Base-by-base conservation (phyloP, 2,329 filamentous ascomycete species). In the Hymenoscyphus occultus region DNA sequence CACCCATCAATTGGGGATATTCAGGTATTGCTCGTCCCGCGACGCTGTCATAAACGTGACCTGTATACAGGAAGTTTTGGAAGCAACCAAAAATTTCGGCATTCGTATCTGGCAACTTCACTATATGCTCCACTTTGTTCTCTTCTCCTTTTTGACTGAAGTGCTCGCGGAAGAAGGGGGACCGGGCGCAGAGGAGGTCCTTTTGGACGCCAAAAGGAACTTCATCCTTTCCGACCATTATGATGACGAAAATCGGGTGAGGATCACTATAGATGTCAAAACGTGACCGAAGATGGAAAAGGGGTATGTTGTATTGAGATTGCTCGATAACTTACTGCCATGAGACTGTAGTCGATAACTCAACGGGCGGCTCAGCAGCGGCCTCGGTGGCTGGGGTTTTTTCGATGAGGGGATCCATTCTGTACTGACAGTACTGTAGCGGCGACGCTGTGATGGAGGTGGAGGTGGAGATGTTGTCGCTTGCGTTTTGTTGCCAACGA, bases 121-220 rank as follows among this genome's bases (percentile, higher is more conserved):
- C 67, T 14, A 74, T 51, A 39, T 67, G 63, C 48, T 74, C 73
- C 35, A 74, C 65, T 60, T 66, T 62, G 28, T 68, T 57, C 10
- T 60, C 61, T 14, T 66, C 19, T 12, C 58, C 62, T 39, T 65
- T 63, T 35, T 68, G 68, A 12, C 62, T 62, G 62, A 73, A 73
- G 22, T 68, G 62, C 35, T 72, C 65, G 45, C 71, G 70, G 48
- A 71, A 74, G 64, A 69, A 73, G 2, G 72, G 71, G 5, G 71
- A 74, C 63, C 72, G 68, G 12, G 73, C 71, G 59, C 68, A 70
- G 5, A 74, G 71, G 35, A 74, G 70, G 58, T 72, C 69, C 60
- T 73, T 72, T 32, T 74, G 73, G 28, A 74, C 71, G 19, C 71
- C 73, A 60, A 71, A 74, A 9, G 71, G 72, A 12, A 70, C 63